These are phyloP conservation scores for Brassica incana DNA, from an alignment of 345 rosid species.

Conservation along the genomic window DNA sequence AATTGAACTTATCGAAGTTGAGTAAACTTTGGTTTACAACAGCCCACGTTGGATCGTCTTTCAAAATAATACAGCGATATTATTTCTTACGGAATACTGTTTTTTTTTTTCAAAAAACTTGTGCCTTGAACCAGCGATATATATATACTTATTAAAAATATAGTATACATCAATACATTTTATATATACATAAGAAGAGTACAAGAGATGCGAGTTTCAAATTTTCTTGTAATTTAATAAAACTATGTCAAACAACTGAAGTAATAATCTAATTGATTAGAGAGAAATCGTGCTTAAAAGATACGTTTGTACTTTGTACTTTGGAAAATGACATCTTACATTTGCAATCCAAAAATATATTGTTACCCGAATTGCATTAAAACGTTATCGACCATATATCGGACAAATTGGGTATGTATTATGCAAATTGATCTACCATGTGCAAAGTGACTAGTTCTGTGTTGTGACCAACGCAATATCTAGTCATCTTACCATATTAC, in stretches of 20 bases:
- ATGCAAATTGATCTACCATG: constrained; percentile 1
- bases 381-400: not conserved
- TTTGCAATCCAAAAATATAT: not conserved
- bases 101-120: not conserved
- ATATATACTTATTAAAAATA: not conserved
- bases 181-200: not conserved
- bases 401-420: not conserved
- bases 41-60: constrained; percentile 12
- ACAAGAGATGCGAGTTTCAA: not conserved
- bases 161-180: not conserved
- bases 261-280: not conserved
- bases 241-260: not conserved
- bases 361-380: not conserved
- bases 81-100: not conserved
- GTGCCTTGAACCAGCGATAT: constrained; percentile 9
- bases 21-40: not conserved
- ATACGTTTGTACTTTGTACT: not conserved
- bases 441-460: not conserved
- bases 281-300: not conserved
- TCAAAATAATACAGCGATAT: not conserved
- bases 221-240: not conserved
- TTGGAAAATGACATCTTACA: not conserved
- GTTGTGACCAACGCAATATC: constrained; percentile 6
- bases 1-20: constrained; percentile 1
- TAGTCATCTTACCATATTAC: constrained; percentile 27